Conservation (phyloP, 2,329 filamentous ascomycete species). For the Penicillium thymicola region DNA sequence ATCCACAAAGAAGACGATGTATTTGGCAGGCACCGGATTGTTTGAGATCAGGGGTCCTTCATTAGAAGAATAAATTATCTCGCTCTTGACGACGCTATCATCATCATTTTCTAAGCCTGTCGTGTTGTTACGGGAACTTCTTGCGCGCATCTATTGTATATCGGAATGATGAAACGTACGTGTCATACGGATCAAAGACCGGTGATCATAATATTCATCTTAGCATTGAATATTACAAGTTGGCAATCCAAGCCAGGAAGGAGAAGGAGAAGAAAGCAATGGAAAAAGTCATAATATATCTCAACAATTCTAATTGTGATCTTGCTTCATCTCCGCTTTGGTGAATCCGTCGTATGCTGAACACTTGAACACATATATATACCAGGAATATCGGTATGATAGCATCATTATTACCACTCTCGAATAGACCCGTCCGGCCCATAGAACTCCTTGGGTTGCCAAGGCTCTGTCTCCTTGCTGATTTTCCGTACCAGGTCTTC, state of each 20-base stretch:
- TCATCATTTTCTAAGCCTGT: not conserved
- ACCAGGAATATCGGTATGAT: not conserved
- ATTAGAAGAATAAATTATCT: not conserved
- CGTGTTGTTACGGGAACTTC: not conserved
- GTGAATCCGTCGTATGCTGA: not conserved
- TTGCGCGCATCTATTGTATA: not conserved
- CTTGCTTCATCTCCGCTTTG: not conserved
- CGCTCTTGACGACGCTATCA: not conserved
- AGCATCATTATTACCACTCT: constrained; percentile 56
- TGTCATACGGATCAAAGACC: constrained; percentile 1
- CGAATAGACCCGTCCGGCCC: constrained; percentile 64
- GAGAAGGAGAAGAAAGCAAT: not conserved
- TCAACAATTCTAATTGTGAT: no score
- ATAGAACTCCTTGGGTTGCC: constrained; percentile 64
- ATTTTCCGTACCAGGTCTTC: constrained; percentile 64
- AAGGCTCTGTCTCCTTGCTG: constrained; percentile 58
- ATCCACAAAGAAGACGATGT: not conserved
- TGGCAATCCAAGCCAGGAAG: no score
- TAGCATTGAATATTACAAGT: not conserved
- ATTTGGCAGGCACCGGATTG: not conserved
- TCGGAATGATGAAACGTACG: not conserved
- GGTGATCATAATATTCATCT: not conserved
- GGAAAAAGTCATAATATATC: not conserved
- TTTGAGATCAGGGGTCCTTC: not conserved
- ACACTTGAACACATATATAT: not conserved